A percentile compares a stretch with the other conserved stretches of the same genome.
phyloP scores from a whole-genome alignment of 495 filamentous ascomycete genomes.

The Amniculicola lignicola region DNA sequence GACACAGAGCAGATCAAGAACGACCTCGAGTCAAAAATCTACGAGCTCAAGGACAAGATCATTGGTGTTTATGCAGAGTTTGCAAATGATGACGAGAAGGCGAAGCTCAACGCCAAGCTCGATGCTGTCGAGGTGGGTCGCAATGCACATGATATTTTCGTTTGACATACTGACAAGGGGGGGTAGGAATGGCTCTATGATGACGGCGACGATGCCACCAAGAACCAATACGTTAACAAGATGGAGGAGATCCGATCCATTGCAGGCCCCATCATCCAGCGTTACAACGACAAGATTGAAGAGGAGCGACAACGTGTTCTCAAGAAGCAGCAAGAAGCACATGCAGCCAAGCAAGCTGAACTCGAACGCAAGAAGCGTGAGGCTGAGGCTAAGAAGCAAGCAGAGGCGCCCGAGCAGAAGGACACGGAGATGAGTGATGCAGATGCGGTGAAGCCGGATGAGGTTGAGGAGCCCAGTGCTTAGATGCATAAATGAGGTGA shows the following conservation, averaged over 20 bases:
- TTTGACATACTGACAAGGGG: too few species aligned
- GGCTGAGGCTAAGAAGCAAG: constrained; percentile 62
- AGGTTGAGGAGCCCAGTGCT: constrained; percentile 39
- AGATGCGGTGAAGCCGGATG: constrained; percentile 38
- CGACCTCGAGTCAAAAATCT: constrained; percentile 95
- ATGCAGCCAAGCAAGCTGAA: constrained; percentile 43
- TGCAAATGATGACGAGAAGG: constrained; percentile 88
- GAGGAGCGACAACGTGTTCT: constrained; percentile 76
- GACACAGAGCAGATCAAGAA: constrained; percentile 99
- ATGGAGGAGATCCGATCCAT: constrained; percentile 92
- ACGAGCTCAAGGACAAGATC: constrained; percentile 41
- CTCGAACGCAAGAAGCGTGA: constrained; percentile 73
- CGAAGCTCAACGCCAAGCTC: constrained; percentile 74
- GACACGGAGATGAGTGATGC: constrained; percentile 46
- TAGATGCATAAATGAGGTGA: constrained; percentile 10
- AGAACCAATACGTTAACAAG: constrained; percentile 88
- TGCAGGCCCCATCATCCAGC: constrained; percentile 87
- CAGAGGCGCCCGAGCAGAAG: constrained; percentile 47
- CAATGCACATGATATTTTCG: too few species aligned
- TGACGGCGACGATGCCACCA: constrained; percentile 92
- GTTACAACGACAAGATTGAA: constrained; percentile 91
- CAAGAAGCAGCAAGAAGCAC: constrained; percentile 71
- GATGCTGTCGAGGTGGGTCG: constrained; percentile 74
- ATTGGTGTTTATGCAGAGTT: constrained; percentile 60
- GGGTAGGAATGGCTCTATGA: constrained; percentile 95